Percentiles rank a stretch among this genome's conserved stretches.
Conservation (phyloP, 1,139 yeast genomes). For the Kluyveromyces sp. region DNA sequence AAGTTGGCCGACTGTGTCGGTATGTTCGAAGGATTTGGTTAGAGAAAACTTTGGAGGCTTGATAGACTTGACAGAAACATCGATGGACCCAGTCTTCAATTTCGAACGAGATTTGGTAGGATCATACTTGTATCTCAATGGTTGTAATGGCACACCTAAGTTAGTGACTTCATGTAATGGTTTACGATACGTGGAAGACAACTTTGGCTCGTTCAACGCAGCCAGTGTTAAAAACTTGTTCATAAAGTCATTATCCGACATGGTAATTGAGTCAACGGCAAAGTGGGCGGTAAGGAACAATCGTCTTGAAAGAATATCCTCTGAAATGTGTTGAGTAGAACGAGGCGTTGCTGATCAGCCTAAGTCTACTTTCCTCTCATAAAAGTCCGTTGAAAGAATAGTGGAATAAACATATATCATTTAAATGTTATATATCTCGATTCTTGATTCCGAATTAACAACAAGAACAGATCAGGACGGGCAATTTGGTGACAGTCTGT, state of each 20-base stretch:
- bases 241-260: conserved; percentile 27
- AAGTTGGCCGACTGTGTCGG: conserved; percentile 35
- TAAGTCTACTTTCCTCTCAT: no score
- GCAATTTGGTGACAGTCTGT: no score
- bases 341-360: no score
- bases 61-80: conserved; percentile 38
- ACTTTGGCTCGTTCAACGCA: conserved; percentile 23
- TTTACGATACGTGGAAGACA: conserved; percentile 23
- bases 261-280: conserved; percentile 3
- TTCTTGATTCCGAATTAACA: no score
- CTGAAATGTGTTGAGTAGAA: no score
- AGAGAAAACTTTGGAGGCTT: conserved; percentile 40
- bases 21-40: conserved; percentile 23
- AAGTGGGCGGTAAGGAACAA: no score
- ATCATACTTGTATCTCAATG: conserved; percentile 30
- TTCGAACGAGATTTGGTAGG: conserved; percentile 12
- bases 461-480: no score
- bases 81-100: conserved; percentile 11
- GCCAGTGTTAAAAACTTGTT: conserved; percentile 30
- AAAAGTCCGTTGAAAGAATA: no score
- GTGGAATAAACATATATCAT: no score
- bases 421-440: no score
- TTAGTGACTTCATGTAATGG: conserved; percentile 27
- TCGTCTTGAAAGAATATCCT: no score
- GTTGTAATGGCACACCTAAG: conserved; percentile 33